Conservation (phyloP, 1,284 basidiomycete genomes). For the Ustilago sp. region DNA sequence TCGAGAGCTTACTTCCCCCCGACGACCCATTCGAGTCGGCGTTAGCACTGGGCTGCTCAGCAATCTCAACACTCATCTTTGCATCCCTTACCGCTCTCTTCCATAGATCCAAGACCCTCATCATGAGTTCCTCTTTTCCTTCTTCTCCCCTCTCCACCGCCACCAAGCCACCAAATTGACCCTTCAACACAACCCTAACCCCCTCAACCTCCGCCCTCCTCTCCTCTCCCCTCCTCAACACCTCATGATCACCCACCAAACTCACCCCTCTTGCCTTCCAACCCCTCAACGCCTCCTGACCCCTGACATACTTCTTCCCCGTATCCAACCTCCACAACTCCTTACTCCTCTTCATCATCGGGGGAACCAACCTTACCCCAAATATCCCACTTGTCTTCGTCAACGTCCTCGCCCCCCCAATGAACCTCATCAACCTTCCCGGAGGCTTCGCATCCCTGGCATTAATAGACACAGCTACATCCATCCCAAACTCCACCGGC, state of each 20-base stretch:
- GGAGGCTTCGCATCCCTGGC: constrained; percentile 86
- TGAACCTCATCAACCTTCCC: constrained; percentile 78
- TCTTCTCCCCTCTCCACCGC: constrained; percentile 38
- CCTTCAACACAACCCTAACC: constrained; percentile 78
- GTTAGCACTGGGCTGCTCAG: constrained; percentile 27
- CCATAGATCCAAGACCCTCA: constrained; percentile 48
- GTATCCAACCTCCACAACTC: constrained; percentile 96
- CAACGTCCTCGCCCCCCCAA: constrained; percentile 73
- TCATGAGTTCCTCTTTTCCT: constrained; percentile 27
- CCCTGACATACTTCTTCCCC: constrained; percentile 88
- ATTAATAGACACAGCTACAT: constrained; percentile 86
- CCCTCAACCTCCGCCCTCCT: constrained; percentile 89
- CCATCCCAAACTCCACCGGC: constrained; percentile 86
- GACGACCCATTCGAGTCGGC: constrained; percentile 11
- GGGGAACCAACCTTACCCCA: constrained; percentile 82
- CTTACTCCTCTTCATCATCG: constrained; percentile 83
- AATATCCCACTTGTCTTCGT: constrained; percentile 79
- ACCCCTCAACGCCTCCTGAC: constrained; percentile 82
- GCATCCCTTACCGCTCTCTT: constrained; percentile 44
- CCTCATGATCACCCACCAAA: constrained; percentile 84
- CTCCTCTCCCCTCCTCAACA: constrained; percentile 78
- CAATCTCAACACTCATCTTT: constrained; percentile 41
- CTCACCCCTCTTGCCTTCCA: constrained; percentile 91
- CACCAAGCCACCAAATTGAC: constrained; percentile 18
- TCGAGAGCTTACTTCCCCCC: not conserved